These are phyloP conservation scores for Rhizoctonia solani DNA, from an alignment of 1,284 basidiomycete species.

Conservation along the genomic window DNA sequence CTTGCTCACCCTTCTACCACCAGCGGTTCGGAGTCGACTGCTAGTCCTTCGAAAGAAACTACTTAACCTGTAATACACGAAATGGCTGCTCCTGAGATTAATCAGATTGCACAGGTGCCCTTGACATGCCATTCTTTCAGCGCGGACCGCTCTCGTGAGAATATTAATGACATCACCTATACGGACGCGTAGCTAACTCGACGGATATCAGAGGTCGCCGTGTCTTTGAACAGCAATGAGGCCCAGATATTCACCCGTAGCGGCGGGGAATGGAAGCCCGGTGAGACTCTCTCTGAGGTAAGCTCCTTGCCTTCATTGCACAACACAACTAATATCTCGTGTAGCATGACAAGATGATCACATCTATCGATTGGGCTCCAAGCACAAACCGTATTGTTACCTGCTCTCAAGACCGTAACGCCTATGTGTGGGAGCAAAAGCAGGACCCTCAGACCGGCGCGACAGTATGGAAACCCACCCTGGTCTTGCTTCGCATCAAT, in stretches of 20 bases:
- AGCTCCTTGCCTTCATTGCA: conserved; percentile 39
- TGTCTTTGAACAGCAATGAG: conserved; percentile 89
- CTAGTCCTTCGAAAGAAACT: conserved; percentile 65
- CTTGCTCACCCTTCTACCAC: conserved; percentile 10
- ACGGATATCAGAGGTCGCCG: conserved; percentile 75
- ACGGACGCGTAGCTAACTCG: conserved; percentile 24
- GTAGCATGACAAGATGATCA: conserved; percentile 98
- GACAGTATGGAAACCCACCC: conserved; percentile 89
- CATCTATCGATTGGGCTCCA: conserved; percentile 98
- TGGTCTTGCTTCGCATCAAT: conserved; percentile 95
- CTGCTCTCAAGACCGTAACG: conserved; percentile 97
- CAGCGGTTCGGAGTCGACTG: conserved; percentile 63
- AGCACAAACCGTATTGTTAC: conserved; percentile 97
- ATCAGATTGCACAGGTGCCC: conserved; percentile 78
- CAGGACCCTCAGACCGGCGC: conserved; percentile 70
- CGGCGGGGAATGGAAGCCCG: conserved; percentile 73
- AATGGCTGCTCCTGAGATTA: conserved; percentile 79
- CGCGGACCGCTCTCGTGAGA: conserved; percentile 82
- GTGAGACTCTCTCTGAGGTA: conserved; percentile 87
- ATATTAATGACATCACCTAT: conserved; percentile 18
- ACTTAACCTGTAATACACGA: conserved; percentile 33
- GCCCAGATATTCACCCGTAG: conserved; percentile 78
- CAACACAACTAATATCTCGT: conserved; percentile 17
- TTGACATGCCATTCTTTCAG: conserved; percentile 94
- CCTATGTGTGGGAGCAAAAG: conserved; percentile 95